Conservation (phyloP, 331 rosid species). For the Erythrophleum ivorense region DNA sequence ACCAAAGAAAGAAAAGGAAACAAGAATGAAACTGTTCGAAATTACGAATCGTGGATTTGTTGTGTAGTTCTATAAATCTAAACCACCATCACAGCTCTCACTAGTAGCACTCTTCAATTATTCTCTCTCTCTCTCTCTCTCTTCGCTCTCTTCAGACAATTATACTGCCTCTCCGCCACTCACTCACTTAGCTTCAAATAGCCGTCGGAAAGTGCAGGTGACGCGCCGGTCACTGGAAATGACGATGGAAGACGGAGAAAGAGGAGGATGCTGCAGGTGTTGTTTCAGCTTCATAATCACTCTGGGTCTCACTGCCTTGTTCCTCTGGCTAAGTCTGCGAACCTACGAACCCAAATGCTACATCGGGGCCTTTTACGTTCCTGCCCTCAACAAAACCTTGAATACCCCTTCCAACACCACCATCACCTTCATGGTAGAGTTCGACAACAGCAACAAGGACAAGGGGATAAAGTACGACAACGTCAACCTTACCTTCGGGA, state of each 20-base stretch:
- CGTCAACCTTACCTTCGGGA: slow-evolving; percentile 38
- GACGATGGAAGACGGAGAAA: slow-evolving; percentile 20
- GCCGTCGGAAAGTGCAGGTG: not conserved
- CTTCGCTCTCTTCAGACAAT: not conserved
- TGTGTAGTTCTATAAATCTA: not conserved
- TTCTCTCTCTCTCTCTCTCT: no score
- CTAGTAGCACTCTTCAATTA: not conserved
- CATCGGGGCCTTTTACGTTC: slow-evolving; percentile 51
- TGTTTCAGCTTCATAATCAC: slow-evolving; percentile 58
- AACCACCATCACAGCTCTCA: not conserved
- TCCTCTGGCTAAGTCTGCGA: slow-evolving; percentile 70
- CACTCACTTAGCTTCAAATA: not conserved
- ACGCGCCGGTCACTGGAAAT: slow-evolving; percentile 26
- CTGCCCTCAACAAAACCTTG: slow-evolving; percentile 60
- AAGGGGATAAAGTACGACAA: slow-evolving; percentile 65
- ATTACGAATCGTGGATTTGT: not conserved
- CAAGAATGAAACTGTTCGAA: not conserved
- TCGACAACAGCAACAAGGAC: slow-evolving; percentile 62
- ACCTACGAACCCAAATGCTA: slow-evolving; percentile 52
- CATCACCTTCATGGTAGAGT: slow-evolving; percentile 33
- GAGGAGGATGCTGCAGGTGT: slow-evolving; percentile 52
- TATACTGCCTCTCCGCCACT: not conserved
- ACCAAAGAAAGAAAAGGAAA: not conserved
- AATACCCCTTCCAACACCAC: slow-evolving; percentile 42
- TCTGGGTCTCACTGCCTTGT: slow-evolving; percentile 61